These are phyloP conservation scores for Carex littledalei DNA, from an alignment of 176 grass and related monocot genomes.

Conservation along the genomic window DNA sequence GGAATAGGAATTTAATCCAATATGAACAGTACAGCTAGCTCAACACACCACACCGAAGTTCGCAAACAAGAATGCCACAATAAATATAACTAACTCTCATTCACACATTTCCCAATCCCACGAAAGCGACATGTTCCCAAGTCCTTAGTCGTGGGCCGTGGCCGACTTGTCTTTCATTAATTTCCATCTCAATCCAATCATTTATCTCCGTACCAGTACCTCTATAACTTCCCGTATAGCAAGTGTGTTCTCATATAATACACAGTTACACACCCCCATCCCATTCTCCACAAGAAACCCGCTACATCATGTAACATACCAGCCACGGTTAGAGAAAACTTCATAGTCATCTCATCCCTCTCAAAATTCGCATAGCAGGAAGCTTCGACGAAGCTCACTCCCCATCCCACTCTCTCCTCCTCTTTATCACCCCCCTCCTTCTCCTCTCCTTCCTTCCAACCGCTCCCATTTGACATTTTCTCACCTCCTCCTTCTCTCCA, in stretches of 20 bases:
- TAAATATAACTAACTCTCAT: not conserved
- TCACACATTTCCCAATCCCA: not conserved
- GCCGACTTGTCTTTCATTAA: slow-evolving; percentile 3
- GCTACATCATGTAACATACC: not conserved
- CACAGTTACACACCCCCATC: no score
- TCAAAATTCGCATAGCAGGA: slow-evolving; percentile 29
- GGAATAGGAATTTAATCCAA: no score
- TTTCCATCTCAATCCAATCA: not conserved
- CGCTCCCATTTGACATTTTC: not conserved
- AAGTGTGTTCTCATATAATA: not conserved
- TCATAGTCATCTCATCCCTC: not conserved
- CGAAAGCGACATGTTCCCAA: slow-evolving; percentile 9
- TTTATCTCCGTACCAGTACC: not conserved
- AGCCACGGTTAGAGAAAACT: not conserved
- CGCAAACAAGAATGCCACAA: not conserved
- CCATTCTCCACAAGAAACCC: not conserved
- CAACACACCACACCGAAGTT: not conserved
- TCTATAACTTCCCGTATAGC: not conserved
- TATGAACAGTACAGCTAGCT: not conserved
- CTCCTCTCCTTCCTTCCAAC: not conserved
- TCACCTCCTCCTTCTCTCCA: not conserved
- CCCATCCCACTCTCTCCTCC: not conserved
- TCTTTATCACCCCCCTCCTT: not conserved
- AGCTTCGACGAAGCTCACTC: slow-evolving; percentile 80
- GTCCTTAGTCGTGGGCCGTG: not conserved